phyloP scores from a whole-genome alignment of 1,139 yeast genomes.

The Lodderomyces margitis region DNA sequence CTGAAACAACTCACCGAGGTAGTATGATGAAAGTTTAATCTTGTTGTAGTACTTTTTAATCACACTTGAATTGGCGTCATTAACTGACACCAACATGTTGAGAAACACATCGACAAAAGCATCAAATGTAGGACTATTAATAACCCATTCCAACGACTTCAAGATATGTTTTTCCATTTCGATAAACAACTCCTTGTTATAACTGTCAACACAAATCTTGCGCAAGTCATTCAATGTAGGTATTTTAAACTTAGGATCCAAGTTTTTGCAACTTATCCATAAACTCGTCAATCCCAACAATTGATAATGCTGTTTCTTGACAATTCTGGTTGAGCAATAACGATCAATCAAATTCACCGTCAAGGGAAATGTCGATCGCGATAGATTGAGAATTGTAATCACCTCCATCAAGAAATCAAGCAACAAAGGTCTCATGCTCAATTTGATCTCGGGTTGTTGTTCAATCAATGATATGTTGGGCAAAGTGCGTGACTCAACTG shows the following conservation, averaged over 20 bases:
- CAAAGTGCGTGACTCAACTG: conserved; percentile 31
- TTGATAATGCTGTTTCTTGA: conserved; percentile 59
- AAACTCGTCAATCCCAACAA: conserved; percentile 67
- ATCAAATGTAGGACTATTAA: conserved; percentile 59
- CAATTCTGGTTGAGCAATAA: conserved; percentile 49
- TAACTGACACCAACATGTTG: conserved; percentile 23
- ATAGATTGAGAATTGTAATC: conserved; percentile 45
- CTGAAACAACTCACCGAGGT: conserved; percentile 63
- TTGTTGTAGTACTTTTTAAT: conserved; percentile 36
- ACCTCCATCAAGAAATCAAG: conserved; percentile 57
- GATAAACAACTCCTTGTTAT: conserved; percentile 56
- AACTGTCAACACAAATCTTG: conserved; percentile 62
- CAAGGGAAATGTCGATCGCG: conserved; percentile 52
- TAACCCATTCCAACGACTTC: conserved; percentile 56
- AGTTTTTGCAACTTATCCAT: conserved; percentile 73
- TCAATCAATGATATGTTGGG: conserved; percentile 44
- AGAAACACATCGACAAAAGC: conserved; percentile 56
- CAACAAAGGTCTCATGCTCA: conserved; percentile 49
- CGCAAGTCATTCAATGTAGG: conserved; percentile 57
- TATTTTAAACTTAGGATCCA: conserved; percentile 65
- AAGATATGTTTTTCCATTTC: conserved; percentile 70
- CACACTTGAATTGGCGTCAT: conserved; percentile 21
- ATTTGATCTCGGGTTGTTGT: conserved; percentile 51
- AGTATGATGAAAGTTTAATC: conserved; percentile 54
- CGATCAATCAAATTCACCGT: conserved; percentile 55